Evolutionary conservation across 148 eudicot genomes (phyloP).

Genomic region (Talinum fruticosum): DNA sequence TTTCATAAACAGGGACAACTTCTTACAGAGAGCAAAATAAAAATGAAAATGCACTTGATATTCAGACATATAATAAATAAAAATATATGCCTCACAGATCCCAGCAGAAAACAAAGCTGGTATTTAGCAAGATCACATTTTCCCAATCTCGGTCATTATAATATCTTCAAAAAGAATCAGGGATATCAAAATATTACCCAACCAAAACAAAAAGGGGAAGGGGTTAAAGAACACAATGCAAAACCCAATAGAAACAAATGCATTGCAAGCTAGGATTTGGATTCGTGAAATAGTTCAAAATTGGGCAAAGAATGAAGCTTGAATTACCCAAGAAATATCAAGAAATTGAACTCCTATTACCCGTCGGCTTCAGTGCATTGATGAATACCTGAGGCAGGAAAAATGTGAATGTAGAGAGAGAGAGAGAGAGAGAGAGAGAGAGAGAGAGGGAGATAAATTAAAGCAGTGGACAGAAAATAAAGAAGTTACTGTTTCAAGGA

Average conservation of each 20-base stretch:
- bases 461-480: constrained; percentile 19
- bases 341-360: not conserved
- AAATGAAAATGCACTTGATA: not conserved
- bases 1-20: not conserved
- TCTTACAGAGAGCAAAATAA: not conserved
- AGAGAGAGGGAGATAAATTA: not conserved
- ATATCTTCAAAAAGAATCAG: constrained; percentile 5
- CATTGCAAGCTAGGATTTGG: not conserved
- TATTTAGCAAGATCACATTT: constrained; percentile 1
- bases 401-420: too few species aligned
- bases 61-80: not conserved
- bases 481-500: not conserved
- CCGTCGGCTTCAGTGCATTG: not conserved
- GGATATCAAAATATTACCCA: not conserved
- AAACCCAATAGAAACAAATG: not conserved
- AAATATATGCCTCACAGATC: not conserved
- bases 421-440: not conserved
- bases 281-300: not conserved
- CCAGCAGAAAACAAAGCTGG: not conserved
- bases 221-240: not conserved
- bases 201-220: too few species aligned
- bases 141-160: constrained; percentile 12
- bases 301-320: not conserved
- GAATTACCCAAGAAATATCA: constrained; percentile 8
- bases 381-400: not conserved